phyloP scores from a whole-genome alignment of 2,329 filamentous ascomycete species.

The Exophiala mesophila region DNA sequence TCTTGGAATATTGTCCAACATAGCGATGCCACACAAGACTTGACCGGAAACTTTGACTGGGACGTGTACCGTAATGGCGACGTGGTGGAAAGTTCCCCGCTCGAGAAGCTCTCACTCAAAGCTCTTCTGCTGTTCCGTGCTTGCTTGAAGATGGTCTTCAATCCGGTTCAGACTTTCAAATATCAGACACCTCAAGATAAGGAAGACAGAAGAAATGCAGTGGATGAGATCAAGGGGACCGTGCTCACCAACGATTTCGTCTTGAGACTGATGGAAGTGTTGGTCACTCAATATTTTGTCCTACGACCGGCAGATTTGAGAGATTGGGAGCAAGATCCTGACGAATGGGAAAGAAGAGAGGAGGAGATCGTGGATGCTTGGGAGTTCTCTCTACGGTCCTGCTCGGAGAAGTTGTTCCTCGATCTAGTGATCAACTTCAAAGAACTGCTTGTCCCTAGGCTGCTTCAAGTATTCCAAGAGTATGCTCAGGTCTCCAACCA shows the following conservation, averaged over 20 bases:
- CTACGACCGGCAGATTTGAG: slow-evolving; percentile 80
- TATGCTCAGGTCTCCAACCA: slow-evolving; percentile 63
- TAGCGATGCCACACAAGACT: slow-evolving; percentile 19
- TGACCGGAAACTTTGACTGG: slow-evolving; percentile 30
- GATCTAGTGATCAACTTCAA: slow-evolving; percentile 89
- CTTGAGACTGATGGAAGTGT: slow-evolving; percentile 72
- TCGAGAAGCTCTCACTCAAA: slow-evolving; percentile 76
- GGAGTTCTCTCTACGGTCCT: slow-evolving; percentile 88
- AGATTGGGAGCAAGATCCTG: slow-evolving; percentile 89
- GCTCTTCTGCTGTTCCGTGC: slow-evolving; percentile 76
- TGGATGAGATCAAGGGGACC: slow-evolving; percentile 63
- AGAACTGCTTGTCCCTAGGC: slow-evolving; percentile 68
- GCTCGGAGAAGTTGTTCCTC: slow-evolving; percentile 88
- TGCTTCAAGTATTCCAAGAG: slow-evolving; percentile 76
- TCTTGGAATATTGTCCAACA: slow-evolving; percentile 77
- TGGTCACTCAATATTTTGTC: slow-evolving; percentile 83
- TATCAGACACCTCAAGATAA: slow-evolving; percentile 71
- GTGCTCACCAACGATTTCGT: slow-evolving; percentile 74
- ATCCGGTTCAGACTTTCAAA: slow-evolving; percentile 74
- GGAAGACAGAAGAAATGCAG: slow-evolving; percentile 67
- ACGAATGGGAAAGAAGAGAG: slow-evolving; percentile 91
- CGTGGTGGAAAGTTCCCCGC: slow-evolving; percentile 51
- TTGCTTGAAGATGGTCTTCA: slow-evolving; percentile 80
- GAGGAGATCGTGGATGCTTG: slow-evolving; percentile 79
- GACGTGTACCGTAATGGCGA: slow-evolving; percentile 40